Evolutionary conservation across 768 basidiomycete genomes (phyloP).

Genomic region (Kwoniella dejecticola): DNA sequence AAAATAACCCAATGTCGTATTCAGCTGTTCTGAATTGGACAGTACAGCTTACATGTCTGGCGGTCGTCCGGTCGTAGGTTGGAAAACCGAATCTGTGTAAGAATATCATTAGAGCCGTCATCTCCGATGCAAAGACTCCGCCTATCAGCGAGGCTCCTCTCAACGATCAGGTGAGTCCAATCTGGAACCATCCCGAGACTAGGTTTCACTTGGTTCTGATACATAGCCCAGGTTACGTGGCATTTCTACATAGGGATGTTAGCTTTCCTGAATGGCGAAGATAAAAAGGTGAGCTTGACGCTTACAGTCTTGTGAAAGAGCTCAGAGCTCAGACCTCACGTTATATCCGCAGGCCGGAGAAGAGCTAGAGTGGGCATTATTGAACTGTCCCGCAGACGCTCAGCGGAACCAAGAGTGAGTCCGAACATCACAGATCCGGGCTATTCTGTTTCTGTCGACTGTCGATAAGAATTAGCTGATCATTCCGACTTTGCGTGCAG

Average conservation of each 20-base stretch:
- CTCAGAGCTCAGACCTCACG: no score
- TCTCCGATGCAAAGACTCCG: constrained; percentile 82
- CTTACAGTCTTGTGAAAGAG: no score
- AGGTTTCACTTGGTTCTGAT: neutral
- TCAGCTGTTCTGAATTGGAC: neutral
- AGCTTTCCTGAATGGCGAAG: constrained; percentile 89
- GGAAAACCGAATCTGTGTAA: constrained; percentile 87
- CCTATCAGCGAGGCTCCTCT: constrained; percentile 73
- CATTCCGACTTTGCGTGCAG: constrained; percentile 57
- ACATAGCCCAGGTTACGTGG: constrained; percentile 73
- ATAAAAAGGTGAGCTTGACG: constrained; percentile 65
- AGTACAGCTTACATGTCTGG: no score
- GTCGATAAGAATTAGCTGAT: constrained; percentile 3
- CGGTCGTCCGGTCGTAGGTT: constrained; percentile 64
- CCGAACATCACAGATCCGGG: neutral
- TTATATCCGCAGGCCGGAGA: constrained; percentile 67
- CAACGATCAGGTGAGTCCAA: constrained; percentile 71
- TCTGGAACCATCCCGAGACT: neutral
- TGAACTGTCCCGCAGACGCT: constrained; percentile 72
- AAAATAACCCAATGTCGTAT: no score
- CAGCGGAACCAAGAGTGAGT: constrained; percentile 80
- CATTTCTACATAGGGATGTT: constrained; percentile 94
- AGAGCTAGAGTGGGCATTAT: constrained; percentile 82
- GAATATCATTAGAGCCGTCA: constrained; percentile 85
- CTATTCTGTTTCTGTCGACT: neutral